phyloP scores from a whole-genome alignment of 2,329 filamentous ascomycete genomes.

The Diaporthe eres region DNA sequence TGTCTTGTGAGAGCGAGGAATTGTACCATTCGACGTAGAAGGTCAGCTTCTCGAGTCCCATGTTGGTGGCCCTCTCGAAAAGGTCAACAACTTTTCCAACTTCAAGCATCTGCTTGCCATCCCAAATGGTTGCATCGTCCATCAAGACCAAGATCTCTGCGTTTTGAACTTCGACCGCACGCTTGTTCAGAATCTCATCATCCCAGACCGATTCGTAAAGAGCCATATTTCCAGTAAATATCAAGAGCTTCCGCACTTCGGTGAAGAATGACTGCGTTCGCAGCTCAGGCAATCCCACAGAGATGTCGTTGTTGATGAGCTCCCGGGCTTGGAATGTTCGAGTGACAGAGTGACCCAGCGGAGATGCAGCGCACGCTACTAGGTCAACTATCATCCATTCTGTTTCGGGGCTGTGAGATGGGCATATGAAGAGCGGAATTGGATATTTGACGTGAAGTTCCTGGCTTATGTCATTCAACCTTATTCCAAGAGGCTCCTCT shows the following conservation, averaged over 20 bases:
- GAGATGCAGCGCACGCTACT: background rate
- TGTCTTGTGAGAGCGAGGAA: background rate
- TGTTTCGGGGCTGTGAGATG: background rate
- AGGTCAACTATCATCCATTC: background rate
- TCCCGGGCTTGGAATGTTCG: slow-evolving; percentile 23
- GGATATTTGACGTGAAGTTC: too few relatives aligned
- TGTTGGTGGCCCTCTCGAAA: slow-evolving; percentile 43
- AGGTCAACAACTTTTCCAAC: slow-evolving; percentile 35
- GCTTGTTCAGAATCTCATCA: background rate
- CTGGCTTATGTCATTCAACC: too few relatives aligned
- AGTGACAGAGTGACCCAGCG: background rate
- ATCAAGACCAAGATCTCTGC: background rate
- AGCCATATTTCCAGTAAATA: background rate
- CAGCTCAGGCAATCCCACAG: background rate
- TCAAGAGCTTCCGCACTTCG: slow-evolving; percentile 30
- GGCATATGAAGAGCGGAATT: background rate
- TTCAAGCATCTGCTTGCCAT: background rate
- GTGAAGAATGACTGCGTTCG: slow-evolving; percentile 6
- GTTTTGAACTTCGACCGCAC: background rate
- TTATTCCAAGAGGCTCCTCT: background rate
- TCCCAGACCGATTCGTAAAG: background rate
- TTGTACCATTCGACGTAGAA: slow-evolving; percentile 2
- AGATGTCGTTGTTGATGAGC: slow-evolving; percentile 7
- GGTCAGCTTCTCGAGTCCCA: slow-evolving; percentile 5
- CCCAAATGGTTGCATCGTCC: background rate